phyloP scores from a whole-genome alignment of 768 basidiomycete species.

The Russula brevipes region DNA sequence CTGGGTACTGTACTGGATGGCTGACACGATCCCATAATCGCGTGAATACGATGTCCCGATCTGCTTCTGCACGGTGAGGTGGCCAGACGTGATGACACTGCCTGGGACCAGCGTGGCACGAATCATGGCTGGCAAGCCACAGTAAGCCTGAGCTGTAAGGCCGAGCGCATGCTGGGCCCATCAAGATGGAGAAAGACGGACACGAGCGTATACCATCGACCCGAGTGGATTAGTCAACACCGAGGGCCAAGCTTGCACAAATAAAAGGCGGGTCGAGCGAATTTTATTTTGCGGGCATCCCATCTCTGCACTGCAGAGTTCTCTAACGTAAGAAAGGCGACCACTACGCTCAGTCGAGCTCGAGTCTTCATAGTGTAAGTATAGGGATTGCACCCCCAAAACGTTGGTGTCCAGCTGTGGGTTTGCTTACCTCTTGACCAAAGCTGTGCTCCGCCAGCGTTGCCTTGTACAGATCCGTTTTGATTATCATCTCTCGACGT shows the following conservation, averaged over 20 bases:
- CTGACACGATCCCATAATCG: too few relatives aligned
- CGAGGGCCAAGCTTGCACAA: slow-evolving; percentile 15
- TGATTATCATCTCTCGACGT: background rate
- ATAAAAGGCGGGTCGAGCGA: background rate
- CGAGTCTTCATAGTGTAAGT: slow-evolving; percentile 1
- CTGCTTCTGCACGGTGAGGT: too few relatives aligned
- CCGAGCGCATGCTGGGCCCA: too few relatives aligned
- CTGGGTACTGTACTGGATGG: too few relatives aligned
- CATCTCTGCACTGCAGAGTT: background rate
- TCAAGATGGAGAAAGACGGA: too few relatives aligned
- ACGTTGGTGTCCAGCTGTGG: background rate
- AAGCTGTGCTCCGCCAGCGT: background rate
- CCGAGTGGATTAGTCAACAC: background rate
- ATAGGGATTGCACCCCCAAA: background rate
- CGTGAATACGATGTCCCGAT: too few relatives aligned
- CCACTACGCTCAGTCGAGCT: background rate
- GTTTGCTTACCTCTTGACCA: background rate
- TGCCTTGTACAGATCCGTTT: slow-evolving; percentile 4
- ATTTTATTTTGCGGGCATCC: too few relatives aligned
- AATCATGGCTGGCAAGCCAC: too few relatives aligned
- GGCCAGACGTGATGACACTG: too few relatives aligned
- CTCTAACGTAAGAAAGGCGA: background rate
- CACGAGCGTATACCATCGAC: too few relatives aligned
- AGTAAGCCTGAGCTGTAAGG: too few relatives aligned
- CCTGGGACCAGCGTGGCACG: too few relatives aligned